A percentile compares a stretch with the other conserved stretches of the same genome.
phyloP scores from a whole-genome alignment of 768 basidiomycete genomes.

The Mycena chlorophos region DNA sequence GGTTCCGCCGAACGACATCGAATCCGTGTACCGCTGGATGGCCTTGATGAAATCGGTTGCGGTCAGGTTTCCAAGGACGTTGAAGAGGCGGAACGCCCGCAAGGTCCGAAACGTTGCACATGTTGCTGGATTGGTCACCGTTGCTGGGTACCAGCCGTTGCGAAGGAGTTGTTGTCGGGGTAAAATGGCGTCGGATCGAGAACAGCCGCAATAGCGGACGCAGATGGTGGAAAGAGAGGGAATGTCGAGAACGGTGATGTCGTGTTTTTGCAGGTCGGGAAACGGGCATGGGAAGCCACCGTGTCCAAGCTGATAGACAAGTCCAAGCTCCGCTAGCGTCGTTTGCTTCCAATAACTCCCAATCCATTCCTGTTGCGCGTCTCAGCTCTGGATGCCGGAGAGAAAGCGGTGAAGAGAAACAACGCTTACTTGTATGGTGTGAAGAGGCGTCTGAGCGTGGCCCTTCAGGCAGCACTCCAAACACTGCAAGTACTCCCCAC shows the following conservation, averaged over 20 bases:
- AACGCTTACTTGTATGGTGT: background rate
- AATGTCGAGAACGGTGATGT: slow-evolving; percentile 1
- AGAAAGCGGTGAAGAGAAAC: background rate
- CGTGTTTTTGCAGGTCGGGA: background rate
- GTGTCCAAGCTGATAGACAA: slow-evolving; percentile 13
- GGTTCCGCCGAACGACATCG: too few relatives aligned
- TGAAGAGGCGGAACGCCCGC: too few relatives aligned
- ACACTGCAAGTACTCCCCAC: slow-evolving; percentile 2
- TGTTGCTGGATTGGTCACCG: too few relatives aligned
- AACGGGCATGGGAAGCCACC: slow-evolving; percentile 1
- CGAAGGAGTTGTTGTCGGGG: background rate
- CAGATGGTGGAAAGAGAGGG: background rate
- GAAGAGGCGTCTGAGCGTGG: background rate
- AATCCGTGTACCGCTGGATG: too few relatives aligned
- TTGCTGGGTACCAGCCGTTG: too few relatives aligned
- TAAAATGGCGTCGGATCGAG: background rate
- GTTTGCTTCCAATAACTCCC: slow-evolving; percentile 2
- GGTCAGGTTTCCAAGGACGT: too few relatives aligned
- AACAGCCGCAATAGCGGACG: slow-evolving; percentile 1
- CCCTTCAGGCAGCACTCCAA: background rate
- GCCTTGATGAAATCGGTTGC: too few relatives aligned
- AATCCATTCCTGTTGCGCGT: slow-evolving; percentile 4
- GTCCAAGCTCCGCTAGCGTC: background rate
- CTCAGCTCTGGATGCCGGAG: background rate
- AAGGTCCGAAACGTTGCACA: too few relatives aligned